Evolutionary conservation across 352 stramenopile genomes (phyloP).

Genomic region (Elongisporangium anandrum): DNA sequence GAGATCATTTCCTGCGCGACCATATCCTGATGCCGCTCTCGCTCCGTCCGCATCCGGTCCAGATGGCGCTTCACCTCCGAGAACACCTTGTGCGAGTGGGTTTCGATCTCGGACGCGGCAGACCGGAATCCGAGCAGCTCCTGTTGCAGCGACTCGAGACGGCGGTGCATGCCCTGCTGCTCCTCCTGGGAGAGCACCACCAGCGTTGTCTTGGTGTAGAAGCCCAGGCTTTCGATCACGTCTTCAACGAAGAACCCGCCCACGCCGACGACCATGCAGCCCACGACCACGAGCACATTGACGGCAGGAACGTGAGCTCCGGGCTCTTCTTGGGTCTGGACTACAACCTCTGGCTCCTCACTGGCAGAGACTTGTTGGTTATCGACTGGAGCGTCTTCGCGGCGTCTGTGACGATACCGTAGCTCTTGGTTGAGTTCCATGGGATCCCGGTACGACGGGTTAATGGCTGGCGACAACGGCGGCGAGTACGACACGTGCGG

Average conservation of each 20-base stretch:
- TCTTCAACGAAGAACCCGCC: slow-evolving; percentile 58
- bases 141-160: slow-evolving; percentile 43
- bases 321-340: neutral
- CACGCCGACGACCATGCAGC: slow-evolving; percentile 35
- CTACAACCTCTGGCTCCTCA: neutral
- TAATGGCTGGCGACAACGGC: neutral
- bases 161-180: slow-evolving; percentile 38
- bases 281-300: slow-evolving; percentile 30
- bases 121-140: slow-evolving; percentile 44
- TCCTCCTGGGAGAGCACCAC: slow-evolving; percentile 26
- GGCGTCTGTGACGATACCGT: neutral
- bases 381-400: neutral
- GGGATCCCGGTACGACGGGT: neutral
- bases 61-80: slow-evolving; percentile 42
- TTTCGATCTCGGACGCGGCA: slow-evolving; percentile 45
- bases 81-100: slow-evolving; percentile 49
- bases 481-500: neutral
- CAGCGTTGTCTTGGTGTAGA: slow-evolving; percentile 22
- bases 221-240: slow-evolving; percentile 24
- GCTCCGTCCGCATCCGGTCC: slow-evolving; percentile 38
- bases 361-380: neutral
- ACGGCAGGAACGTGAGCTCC: neutral
- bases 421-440: neutral
- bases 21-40: slow-evolving; percentile 52
- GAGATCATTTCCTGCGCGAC: slow-evolving; percentile 66